A percentile compares a stretch with the other conserved stretches of the same genome.
These are phyloP conservation scores for Oleoguttula mirabilis DNA, from an alignment of 495 filamentous ascomycete genomes.

Conservation along the genomic window DNA sequence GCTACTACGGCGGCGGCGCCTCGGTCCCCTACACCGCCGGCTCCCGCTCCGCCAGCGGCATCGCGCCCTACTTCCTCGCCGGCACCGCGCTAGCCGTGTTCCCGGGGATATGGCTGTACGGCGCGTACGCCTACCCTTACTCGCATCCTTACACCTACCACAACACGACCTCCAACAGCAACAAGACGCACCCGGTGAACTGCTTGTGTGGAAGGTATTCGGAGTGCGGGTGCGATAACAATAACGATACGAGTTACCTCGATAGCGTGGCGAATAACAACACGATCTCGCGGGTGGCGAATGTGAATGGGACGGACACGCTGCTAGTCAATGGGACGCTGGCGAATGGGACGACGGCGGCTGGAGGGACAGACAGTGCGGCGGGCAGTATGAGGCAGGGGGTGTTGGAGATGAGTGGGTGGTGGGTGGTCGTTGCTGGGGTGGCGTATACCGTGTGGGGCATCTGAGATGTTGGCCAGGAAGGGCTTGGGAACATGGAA, in stretches of 20 bases:
- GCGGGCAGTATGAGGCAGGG: slow-evolving; percentile 5
- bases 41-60: slow-evolving; percentile 39
- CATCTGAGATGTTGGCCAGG: slow-evolving; percentile 7
- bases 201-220: slow-evolving; percentile 62
- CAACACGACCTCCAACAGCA: slow-evolving; percentile 39
- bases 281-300: slow-evolving; percentile 40
- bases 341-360: slow-evolving; percentile 30
- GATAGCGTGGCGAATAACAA: slow-evolving; percentile 57
- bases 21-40: slow-evolving; percentile 57
- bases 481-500: too few species aligned
- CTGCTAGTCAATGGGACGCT: slow-evolving; percentile 79
- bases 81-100: slow-evolving; percentile 41
- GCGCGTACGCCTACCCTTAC: slow-evolving; percentile 62
- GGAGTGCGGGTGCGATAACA: slow-evolving; percentile 76
- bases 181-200: slow-evolving; percentile 57
- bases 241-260: slow-evolving; percentile 46
- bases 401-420: slow-evolving; percentile 9
- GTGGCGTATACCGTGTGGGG: slow-evolving; percentile 5
- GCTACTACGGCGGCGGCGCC: slow-evolving; percentile 71
- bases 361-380: slow-evolving; percentile 3
- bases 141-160: slow-evolving; percentile 47
- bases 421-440: slow-evolving; percentile 3
- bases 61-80: slow-evolving; percentile 46
- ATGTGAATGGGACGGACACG: slow-evolving; percentile 62
- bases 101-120: slow-evolving; percentile 51